These are phyloP conservation scores for Alternaria sp. DNA, from an alignment of 2,329 filamentous ascomycete species.

Conservation along the genomic window DNA sequence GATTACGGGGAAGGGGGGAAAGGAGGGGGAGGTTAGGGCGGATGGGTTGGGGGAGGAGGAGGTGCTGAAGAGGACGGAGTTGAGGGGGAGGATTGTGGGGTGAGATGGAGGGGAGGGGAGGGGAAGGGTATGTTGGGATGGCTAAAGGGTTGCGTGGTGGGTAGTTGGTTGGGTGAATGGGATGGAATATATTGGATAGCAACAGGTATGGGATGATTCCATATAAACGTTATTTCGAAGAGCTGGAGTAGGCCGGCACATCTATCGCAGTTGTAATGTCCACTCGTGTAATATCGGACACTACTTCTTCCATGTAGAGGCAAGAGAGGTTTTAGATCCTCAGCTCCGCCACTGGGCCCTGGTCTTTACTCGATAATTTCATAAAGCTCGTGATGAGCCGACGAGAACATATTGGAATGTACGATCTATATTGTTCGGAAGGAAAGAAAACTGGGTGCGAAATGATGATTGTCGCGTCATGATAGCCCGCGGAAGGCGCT, in stretches of 20 bases:
- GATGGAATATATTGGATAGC: neutral
- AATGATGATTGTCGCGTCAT: neutral
- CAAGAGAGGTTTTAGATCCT: too few relatives aligned
- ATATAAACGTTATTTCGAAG: neutral
- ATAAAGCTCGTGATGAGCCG: too few relatives aligned
- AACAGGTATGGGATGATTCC: too few relatives aligned
- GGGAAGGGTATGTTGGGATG: too few relatives aligned
- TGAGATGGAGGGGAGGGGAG: neutral
- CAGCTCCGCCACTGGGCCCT: too few relatives aligned
- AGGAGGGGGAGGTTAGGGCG: constrained; percentile 3
- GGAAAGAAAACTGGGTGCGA: accelerated
- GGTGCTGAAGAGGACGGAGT: constrained; percentile 15
- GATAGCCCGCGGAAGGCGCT: neutral
- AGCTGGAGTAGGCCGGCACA: too few relatives aligned
- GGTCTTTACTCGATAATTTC: too few relatives aligned
- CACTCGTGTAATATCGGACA: too few relatives aligned
- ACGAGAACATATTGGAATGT: too few relatives aligned
- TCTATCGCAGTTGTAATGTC: accelerated
- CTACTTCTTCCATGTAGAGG: too few relatives aligned
- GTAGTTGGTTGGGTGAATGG: neutral
- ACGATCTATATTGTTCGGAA: neutral
- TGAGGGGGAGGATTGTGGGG: constrained; percentile 20
- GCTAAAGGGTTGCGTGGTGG: neutral
- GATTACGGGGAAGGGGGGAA: constrained; percentile 9
- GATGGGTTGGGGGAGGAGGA: constrained; percentile 20